These are phyloP conservation scores for Sarcodon aspratus DNA, from an alignment of 768 basidiomycete species.

Conservation along the genomic window DNA sequence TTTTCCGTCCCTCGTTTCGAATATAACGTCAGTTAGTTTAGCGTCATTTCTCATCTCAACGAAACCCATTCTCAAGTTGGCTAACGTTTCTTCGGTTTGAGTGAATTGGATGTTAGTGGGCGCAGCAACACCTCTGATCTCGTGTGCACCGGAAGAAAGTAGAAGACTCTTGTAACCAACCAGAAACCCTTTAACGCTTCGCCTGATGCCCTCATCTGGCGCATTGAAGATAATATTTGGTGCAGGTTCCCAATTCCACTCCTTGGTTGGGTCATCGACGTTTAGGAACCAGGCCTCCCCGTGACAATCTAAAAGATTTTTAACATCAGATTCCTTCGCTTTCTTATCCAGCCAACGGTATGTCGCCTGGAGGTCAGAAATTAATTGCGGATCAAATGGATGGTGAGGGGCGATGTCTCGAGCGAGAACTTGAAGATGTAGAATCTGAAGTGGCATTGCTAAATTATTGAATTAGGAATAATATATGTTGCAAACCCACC, in stretches of 20 bases:
- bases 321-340: conserved; percentile 10
- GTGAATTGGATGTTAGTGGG: conserved; percentile 8
- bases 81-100: conserved; percentile 3
- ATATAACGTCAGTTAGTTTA: conserved; percentile 25
- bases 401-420: conserved; percentile 15
- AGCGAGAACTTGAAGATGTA: conserved; percentile 26
- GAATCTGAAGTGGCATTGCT: conserved; percentile 18
- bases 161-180: conserved; percentile 7
- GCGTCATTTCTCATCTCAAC: conserved; percentile 20
- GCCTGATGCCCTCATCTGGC: conserved; percentile 15
- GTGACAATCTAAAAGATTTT: conserved; percentile 9
- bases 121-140: conserved; percentile 6
- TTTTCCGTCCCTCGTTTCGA: conserved; percentile 14
- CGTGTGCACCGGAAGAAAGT: conserved; percentile 5
- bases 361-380: conserved; percentile 28
- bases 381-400: conserved; percentile 16
- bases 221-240: conserved; percentile 27
- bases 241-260: conserved; percentile 30
- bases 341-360: conserved; percentile 30
- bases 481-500: conserved; percentile 19
- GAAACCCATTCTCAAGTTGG: conserved; percentile 17
- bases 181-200: conserved; percentile 15
- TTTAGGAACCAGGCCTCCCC: conserved; percentile 31
- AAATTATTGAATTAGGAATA: not conserved
- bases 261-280: conserved; percentile 24